Evolutionary conservation across 2,329 filamentous ascomycete species (phyloP).

Genomic region (Claviceps capensis): DNA sequence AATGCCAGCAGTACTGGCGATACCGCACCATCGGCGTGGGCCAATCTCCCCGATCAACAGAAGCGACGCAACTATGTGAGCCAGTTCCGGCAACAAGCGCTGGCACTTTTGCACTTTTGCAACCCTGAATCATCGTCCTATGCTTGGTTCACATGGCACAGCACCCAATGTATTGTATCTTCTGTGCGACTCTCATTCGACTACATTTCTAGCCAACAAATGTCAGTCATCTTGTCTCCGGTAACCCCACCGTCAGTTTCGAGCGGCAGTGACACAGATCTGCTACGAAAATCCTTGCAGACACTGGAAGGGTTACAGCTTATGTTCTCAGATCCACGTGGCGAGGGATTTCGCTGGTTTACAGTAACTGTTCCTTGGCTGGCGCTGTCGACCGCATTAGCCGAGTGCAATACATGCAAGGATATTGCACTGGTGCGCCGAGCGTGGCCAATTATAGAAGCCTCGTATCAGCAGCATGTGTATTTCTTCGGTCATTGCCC

Average conservation of each 20-base stretch:
- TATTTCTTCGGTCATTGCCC: neutral
- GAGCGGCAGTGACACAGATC: neutral
- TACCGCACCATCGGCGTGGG: neutral
- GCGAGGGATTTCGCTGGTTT: conserved; percentile 7
- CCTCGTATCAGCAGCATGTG: conserved; percentile 5
- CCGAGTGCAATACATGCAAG: conserved; percentile 6
- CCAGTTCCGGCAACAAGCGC: conserved; percentile 4
- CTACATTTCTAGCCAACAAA: neutral
- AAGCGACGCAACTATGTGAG: neutral
- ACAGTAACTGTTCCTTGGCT: conserved; percentile 5
- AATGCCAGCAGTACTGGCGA: neutral
- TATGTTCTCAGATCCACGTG: conserved; percentile 7
- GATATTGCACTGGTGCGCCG: conserved; percentile 2
- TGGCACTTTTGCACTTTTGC: conserved; percentile 6
- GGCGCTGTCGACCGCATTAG: conserved; percentile 6
- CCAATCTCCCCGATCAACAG: neutral
- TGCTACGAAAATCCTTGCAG: conserved; percentile 1
- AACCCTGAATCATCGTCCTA: conserved; percentile 6
- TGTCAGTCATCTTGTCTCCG: neutral
- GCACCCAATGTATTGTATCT: conserved; percentile 7
- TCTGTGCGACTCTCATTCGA: conserved; percentile 1
- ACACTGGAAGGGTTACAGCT: conserved; percentile 4
- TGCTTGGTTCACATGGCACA: conserved; percentile 9
- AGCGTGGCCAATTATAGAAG: conserved; percentile 7
- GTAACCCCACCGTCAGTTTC: neutral